Evolutionary conservation across 2,329 filamentous ascomycete genomes (phyloP).

Genomic region (Botrytis elliptica): DNA sequence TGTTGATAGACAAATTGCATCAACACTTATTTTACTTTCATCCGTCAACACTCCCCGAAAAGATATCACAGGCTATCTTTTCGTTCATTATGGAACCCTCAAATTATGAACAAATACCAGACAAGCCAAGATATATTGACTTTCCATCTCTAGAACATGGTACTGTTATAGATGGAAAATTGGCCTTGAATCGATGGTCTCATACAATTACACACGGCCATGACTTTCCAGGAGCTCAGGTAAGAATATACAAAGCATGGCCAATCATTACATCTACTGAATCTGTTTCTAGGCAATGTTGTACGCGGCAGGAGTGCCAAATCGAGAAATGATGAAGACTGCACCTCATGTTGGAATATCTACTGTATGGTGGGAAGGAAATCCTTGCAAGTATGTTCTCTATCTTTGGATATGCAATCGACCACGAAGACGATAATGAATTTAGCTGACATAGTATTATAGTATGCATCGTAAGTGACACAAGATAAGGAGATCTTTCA

Average conservation of each 20-base stretch:
- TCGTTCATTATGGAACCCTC: conserved; percentile 32
- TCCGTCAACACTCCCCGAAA: not conserved
- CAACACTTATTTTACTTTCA: not conserved
- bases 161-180: conserved; percentile 51
- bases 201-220: conserved; percentile 66
- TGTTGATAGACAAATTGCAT: not conserved
- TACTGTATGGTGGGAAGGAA: conserved; percentile 96
- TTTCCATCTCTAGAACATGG: conserved; percentile 37
- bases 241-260: conserved; percentile 40
- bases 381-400: conserved; percentile 82
- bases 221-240: conserved; percentile 73
- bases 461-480: conserved; percentile 49
- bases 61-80: not conserved
- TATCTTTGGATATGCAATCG: not conserved
- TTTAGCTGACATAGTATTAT: conserved; percentile 21
- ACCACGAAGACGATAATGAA: conserved; percentile 20
- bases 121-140: conserved; percentile 36
- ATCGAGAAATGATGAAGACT: conserved; percentile 81
- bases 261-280: not conserved
- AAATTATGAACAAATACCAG: conserved; percentile 28
- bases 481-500: conserved; percentile 7
- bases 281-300: conserved; percentile 73
- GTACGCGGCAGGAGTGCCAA: conserved; percentile 85
- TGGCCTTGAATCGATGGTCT: conserved; percentile 82
- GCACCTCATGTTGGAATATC: conserved; percentile 88